phyloP scores from a whole-genome alignment of 768 basidiomycete species.

The Lentinula lateritia region DNA sequence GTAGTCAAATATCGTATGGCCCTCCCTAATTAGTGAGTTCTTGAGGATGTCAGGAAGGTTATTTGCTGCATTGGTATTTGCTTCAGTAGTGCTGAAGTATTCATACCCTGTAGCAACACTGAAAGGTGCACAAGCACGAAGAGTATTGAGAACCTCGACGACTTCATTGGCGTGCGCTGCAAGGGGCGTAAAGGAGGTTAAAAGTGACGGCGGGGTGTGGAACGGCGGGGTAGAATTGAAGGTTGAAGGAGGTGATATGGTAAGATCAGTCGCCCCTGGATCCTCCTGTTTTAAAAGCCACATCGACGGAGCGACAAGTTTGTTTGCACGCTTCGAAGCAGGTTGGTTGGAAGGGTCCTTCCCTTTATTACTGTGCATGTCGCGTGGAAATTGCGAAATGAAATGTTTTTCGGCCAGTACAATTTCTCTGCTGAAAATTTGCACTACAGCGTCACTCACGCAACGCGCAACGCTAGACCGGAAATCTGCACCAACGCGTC shows the following conservation, averaged over 20 bases:
- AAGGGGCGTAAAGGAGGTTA: slow-evolving; percentile 72
- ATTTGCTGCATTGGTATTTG: not conserved
- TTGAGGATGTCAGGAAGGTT: slow-evolving; percentile 49
- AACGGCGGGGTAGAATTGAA: slow-evolving; percentile 26
- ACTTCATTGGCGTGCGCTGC: slow-evolving; percentile 71
- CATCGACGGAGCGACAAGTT: slow-evolving; percentile 30
- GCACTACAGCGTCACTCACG: slow-evolving; percentile 58
- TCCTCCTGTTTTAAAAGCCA: slow-evolving; percentile 15
- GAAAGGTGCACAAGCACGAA: slow-evolving; percentile 76
- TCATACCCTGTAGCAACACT: slow-evolving; percentile 25
- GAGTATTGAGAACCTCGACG: slow-evolving; percentile 67
- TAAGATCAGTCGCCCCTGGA: slow-evolving; percentile 4
- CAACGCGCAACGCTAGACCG: slow-evolving; percentile 59
- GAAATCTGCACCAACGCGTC: slow-evolving; percentile 92
- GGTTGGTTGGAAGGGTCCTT: slow-evolving; percentile 24
- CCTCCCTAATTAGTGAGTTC: slow-evolving; percentile 38
- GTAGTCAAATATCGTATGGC: slow-evolving; percentile 43
- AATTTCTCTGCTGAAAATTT: slow-evolving; percentile 51
- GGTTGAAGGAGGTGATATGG: slow-evolving; percentile 17
- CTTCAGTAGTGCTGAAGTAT: not conserved
- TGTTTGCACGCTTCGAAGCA: slow-evolving; percentile 10
- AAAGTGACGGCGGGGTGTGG: slow-evolving; percentile 65
- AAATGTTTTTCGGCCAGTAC: slow-evolving; percentile 34
- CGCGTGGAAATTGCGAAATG: slow-evolving; percentile 18
- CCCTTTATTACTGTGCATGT: slow-evolving; percentile 1